Base-by-base conservation (phyloP, 1,284 basidiomycete species). In the Thelephora terrestris region DNA sequence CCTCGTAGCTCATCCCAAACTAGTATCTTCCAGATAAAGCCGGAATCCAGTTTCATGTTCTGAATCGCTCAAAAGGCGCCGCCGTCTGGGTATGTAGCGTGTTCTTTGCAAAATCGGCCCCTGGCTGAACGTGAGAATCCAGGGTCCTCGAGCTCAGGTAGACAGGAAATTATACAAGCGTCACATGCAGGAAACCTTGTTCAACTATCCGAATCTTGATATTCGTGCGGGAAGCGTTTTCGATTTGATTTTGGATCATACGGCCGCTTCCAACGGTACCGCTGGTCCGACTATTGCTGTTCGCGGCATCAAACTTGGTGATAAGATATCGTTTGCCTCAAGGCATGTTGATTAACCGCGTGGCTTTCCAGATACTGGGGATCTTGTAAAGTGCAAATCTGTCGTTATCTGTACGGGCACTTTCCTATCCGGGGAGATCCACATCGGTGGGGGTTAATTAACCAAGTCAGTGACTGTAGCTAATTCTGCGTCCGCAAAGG, bases 371-470 rank as follows among this genome's bases (percentile, higher is more conserved):
- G 86, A 88, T 29, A 73, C 75, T 0, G 88, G 90, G n/a, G 83
- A 91, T 45, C 58, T 79, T 7, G 79, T 94, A 32, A 66, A 68
- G 7, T 93, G 90, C 57, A 81, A 82, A 2, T 79, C 87, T 55
- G 83, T 92, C 5, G 84, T 94, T 24, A 76, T 94, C 18, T 91
- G 90, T 55, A 94, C 91, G 0, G 91, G 91, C 10, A 95, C 91
- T 0, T 95, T 95, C 60, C 73, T 95, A 14, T 83, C 84, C 2
- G 91, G 88, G 14, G 84, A 91, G 64, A 91, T 93, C 46, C 90
- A 94, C 58, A 84, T 94, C 36, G 91, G 89, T 81, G 53, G 20
- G 62, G 54, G 17, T 14, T 14, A 20, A 12, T 23, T 4, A 23
- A 14, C 39, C 14, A 42, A 21, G 14, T n/a, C 35, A 17, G 34